Conservation (phyloP, 106 monocot genomes). For the Platanthera zijinensis region DNA sequence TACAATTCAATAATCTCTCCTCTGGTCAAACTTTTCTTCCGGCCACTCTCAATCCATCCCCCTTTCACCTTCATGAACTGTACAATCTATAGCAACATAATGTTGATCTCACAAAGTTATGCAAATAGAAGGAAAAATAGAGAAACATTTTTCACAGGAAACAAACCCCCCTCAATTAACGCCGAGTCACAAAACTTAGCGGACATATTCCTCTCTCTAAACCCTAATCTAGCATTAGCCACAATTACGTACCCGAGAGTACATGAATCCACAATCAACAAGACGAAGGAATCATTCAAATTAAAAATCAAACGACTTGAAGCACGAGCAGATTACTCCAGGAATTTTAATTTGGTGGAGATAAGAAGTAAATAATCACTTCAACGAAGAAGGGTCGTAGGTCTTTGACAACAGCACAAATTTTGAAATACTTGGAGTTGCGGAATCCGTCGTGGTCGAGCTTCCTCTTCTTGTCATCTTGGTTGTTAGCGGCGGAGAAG, state of each 20-base stretch:
- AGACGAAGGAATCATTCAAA: not conserved
- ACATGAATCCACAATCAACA: not conserved
- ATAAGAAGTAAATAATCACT: conserved; percentile 4
- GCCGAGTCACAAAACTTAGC: not conserved
- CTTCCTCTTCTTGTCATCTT: conserved; percentile 25
- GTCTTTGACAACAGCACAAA: conserved; percentile 25
- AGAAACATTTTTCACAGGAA: not conserved
- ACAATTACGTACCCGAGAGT: not conserved
- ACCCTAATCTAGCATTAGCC: not conserved
- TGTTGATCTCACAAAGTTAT: not conserved
- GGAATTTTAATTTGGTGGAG: not conserved
- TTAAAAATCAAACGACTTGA: not conserved
- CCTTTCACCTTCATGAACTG: not conserved
- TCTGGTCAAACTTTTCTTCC: not conserved
- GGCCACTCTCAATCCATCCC: not conserved
- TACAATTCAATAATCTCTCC: not conserved
- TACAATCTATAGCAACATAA: not conserved
- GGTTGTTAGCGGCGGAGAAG: not conserved
- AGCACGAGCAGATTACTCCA: not conserved
- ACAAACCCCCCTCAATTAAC: not conserved
- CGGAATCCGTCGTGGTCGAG: conserved; percentile 8
- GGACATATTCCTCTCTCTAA: not conserved
- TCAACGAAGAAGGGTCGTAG: conserved; percentile 30
- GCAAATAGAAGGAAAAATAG: not conserved
- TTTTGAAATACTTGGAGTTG: conserved; percentile 25